Percentiles rank a stretch among this genome's conserved stretches.
phyloP scores from a whole-genome alignment of 345 rosid genomes.

The Triadica sebifera region DNA sequence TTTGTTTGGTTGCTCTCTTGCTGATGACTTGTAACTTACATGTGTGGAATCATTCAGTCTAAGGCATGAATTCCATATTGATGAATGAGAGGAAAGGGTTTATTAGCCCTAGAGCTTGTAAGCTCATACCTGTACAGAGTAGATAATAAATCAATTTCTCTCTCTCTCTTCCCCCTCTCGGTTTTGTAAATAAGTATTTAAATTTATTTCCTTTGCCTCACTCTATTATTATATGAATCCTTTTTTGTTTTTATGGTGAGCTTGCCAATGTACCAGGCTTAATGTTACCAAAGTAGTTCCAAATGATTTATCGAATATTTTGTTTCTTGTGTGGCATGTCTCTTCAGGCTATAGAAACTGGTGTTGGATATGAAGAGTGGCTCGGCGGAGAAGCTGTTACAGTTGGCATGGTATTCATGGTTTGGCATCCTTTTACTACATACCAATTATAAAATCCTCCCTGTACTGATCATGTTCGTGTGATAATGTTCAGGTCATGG shows the following conservation, averaged over 20 bases:
- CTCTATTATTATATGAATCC: background rate
- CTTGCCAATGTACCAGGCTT: background rate
- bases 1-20: background rate
- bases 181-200: background rate
- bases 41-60: background rate
- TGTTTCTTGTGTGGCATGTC: constrained; percentile 21
- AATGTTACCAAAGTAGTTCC: background rate
- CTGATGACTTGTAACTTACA: background rate
- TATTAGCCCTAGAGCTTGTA: too few species aligned
- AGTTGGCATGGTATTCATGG: constrained; percentile 70
- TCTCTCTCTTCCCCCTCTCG: too few species aligned
- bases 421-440: background rate
- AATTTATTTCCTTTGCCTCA: too few species aligned
- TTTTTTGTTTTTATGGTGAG: background rate
- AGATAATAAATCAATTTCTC: background rate
- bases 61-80: background rate
- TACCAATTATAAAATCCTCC: background rate
- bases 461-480: constrained; percentile 7
- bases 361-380: constrained; percentile 92
- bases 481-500: constrained; percentile 70
- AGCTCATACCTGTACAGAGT: too few species aligned
- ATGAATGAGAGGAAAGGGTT: too few species aligned
- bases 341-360: constrained; percentile 90
- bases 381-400: constrained; percentile 99
- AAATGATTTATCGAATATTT: too few species aligned